phyloP scores from a whole-genome alignment of 805 yeast genomes.

The Ogataea ramenticola region DNA sequence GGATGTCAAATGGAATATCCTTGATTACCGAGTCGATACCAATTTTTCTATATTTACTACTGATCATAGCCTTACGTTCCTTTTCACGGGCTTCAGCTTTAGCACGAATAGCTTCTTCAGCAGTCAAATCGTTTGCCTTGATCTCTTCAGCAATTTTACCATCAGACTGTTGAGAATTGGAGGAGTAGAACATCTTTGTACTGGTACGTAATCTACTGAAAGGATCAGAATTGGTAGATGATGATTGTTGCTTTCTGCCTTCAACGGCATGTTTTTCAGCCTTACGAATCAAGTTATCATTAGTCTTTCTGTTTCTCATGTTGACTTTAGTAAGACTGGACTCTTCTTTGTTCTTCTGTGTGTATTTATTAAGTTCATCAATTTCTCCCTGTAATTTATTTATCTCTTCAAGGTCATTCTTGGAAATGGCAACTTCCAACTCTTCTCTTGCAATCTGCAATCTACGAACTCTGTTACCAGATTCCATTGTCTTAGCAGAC shows the following conservation, averaged over 20 bases:
- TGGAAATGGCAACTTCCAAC: conserved; percentile 66
- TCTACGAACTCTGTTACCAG: conserved; percentile 70
- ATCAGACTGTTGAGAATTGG: conserved; percentile 31
- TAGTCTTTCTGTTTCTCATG: conserved; percentile 77
- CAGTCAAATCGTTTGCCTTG: conserved; percentile 32
- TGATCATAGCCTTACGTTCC: conserved; percentile 20
- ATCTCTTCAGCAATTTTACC: conserved; percentile 31
- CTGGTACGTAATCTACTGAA: conserved; percentile 85
- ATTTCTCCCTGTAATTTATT: conserved; percentile 41
- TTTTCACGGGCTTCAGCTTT: conserved; percentile 30
- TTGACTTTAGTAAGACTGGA: conserved; percentile 64
- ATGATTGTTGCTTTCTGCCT: conserved; percentile 39
- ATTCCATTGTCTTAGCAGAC: conserved; percentile 43
- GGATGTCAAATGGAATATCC: conserved; percentile 20
- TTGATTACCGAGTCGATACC: conserved; percentile 26
- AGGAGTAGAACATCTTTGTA: conserved; percentile 69
- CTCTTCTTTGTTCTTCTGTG: conserved; percentile 27
- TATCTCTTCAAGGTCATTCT: conserved; percentile 36
- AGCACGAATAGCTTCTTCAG: conserved; percentile 29
- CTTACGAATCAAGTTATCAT: conserved; percentile 65
- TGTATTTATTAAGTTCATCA: conserved; percentile 26
- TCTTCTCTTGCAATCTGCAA: conserved; percentile 68
- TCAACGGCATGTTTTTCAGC: conserved; percentile 69
- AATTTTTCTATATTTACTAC: conserved; percentile 19
- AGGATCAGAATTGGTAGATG: conserved; percentile 51